Base-by-base conservation (phyloP, 176 grass and related monocot genomes). In the Raddia distichophylla region DNA sequence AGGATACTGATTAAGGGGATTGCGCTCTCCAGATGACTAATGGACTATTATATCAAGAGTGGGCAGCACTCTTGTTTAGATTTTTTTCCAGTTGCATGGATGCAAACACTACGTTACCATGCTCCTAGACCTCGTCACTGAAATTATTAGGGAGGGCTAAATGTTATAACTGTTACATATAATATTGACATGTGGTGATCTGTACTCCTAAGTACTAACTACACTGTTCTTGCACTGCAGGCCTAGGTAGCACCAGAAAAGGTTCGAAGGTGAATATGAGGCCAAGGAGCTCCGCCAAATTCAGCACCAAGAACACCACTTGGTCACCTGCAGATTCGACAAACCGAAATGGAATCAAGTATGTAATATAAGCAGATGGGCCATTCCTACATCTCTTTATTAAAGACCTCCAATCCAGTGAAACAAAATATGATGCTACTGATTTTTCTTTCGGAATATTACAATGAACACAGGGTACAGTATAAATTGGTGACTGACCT, bases 241-340 rank as follows among this genome's bases (percentile, higher is more conserved):
- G 37, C 37, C 37, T 15, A 6, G 86, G 86, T 67, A 84, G 68
- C 8, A 84, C 87, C 56, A 85, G n/a, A 34, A 89, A 85, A n/a
- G 87, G 87, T 51, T 85, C 49, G 5, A 81, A 89, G 8, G 59
- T 85, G 4, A 27, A 81, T 32, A 85, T 59, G 42, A 89, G 42
- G 18, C 87, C 87, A 64, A 89, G 58, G 2, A 89, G 71, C 82
- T 81, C 47, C 56, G 81, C 64, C 48, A 77, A 11, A 66, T 85
- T 89, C 57, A 89, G 64, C 48, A 65, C 33, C 54, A 85, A 47
- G 71, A 89, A 89, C 22, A 89, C 82, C 64, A 89, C 27, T 7
- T 85, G 82, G 81, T 85, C 87, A 81, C 76, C 87, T 89, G 5
- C 37, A 63, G 40, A 71, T 63, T 48, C 6, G 6, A 58, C 7